Conservation (phyloP, 1,139 yeast species). For the Hansenula sp. region DNA sequence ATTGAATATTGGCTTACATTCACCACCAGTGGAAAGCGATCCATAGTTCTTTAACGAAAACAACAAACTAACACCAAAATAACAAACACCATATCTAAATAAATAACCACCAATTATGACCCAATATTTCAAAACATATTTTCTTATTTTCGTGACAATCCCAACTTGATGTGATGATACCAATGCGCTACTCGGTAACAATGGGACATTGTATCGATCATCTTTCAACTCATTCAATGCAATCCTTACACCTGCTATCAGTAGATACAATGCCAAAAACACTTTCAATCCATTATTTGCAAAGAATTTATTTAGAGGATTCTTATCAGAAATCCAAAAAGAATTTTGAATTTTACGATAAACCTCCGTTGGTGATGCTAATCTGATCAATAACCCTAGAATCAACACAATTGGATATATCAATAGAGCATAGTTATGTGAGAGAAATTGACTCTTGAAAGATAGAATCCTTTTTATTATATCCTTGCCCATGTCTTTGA, state of each 20-base stretch:
- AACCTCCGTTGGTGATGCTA: conserved; percentile 5
- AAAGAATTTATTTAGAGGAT: conserved; percentile 25
- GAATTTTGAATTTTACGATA: conserved; percentile 3
- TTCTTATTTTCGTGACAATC: conserved; percentile 4
- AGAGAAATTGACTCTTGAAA: not conserved
- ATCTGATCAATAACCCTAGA: conserved; percentile 3
- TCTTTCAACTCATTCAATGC: conserved; percentile 6
- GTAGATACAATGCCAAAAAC: conserved; percentile 24
- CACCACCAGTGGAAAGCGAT: conserved; percentile 28
- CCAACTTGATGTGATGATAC: conserved; percentile 5
- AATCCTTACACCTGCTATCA: conserved; percentile 11
- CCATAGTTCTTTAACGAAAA: conserved; percentile 25
- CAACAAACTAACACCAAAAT: conserved; percentile 10
- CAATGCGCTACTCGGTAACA: conserved; percentile 3
- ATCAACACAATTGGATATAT: not conserved
- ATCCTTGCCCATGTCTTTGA: not conserved
- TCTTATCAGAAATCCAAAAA: conserved; percentile 9
- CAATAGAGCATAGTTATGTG: too few species aligned
- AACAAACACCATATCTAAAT: conserved; percentile 16
- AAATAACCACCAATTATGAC: conserved; percentile 17
- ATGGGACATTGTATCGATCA: conserved; percentile 2
- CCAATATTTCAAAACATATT: conserved; percentile 7
- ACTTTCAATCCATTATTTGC: conserved; percentile 30
- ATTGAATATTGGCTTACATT: conserved; percentile 14
- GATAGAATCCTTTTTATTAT: not conserved